Evolutionary conservation across 768 basidiomycete species (phyloP).

Genomic region (Pleurotus tuoliensis): DNA sequence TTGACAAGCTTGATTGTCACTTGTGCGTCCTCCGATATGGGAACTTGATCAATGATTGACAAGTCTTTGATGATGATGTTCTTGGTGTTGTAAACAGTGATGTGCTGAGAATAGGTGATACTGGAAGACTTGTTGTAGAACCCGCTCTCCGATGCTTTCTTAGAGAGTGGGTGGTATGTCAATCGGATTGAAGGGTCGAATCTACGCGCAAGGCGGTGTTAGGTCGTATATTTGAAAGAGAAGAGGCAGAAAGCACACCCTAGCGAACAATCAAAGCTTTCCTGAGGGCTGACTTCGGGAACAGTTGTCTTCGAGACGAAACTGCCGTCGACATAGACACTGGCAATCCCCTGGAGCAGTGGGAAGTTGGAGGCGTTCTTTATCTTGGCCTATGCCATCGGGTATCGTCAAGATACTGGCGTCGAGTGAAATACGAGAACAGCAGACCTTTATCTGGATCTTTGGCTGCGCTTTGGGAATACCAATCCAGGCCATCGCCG

Average conservation of each 20-base stretch:
- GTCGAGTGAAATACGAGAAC: neutral
- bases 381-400: constrained; percentile 20
- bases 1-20: neutral
- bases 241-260: constrained; percentile 14
- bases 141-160: constrained; percentile 1
- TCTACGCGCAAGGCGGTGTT: constrained; percentile 23
- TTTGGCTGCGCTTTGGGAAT: neutral
- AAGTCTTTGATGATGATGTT: constrained; percentile 6
- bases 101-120: constrained; percentile 10
- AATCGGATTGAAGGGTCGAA: constrained; percentile 1
- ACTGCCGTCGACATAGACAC: constrained; percentile 25
- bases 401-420: neutral
- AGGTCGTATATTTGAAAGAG: constrained; percentile 33
- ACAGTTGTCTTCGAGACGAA: constrained; percentile 22
- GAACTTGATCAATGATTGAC: constrained; percentile 13
- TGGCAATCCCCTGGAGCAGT: constrained; percentile 19
- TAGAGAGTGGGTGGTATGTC: constrained; percentile 15
- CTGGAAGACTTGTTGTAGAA: constrained; percentile 5
- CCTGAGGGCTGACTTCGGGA: constrained; percentile 23
- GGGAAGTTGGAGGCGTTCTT: constrained; percentile 24
- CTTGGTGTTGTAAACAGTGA: constrained; percentile 16
- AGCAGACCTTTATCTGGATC: constrained; percentile 19
- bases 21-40: constrained; percentile 7
- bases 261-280: constrained; percentile 27
- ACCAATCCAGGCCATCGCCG: constrained; percentile 1